These are phyloP conservation scores for Nepenthes alata DNA, from an alignment of 179 eudicot genomes.

Conservation along the genomic window DNA sequence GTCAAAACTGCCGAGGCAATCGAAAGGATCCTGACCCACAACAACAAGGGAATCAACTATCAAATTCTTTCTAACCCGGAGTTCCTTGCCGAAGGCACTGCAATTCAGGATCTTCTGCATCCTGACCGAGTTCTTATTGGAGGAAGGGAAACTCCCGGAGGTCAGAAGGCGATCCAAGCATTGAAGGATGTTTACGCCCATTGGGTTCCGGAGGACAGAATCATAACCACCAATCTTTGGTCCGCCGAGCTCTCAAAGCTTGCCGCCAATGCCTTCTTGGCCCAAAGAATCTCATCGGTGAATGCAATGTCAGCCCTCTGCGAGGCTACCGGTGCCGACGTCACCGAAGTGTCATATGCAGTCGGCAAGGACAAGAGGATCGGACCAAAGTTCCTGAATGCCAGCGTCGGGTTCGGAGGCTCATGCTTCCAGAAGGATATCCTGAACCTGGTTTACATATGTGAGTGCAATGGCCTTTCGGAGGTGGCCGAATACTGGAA, in stretches of 20 bases:
- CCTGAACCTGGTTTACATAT: conserved; percentile 60
- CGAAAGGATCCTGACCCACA: conserved; percentile 62
- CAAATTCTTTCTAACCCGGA: conserved; percentile 66
- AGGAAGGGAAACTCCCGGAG: conserved; percentile 54
- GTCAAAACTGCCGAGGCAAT: conserved; percentile 75
- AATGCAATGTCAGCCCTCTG: conserved; percentile 84
- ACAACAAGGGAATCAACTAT: conserved; percentile 60
- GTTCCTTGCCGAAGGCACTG: conserved; percentile 66
- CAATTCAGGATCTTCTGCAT: conserved; percentile 36
- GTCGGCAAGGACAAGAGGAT: conserved; percentile 62
- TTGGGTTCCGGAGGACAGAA: conserved; percentile 64
- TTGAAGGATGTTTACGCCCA: conserved; percentile 51
- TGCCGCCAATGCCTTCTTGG: conserved; percentile 74
- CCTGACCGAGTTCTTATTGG: conserved; percentile 62
- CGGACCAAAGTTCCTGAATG: conserved; percentile 56
- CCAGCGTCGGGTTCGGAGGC: conserved; percentile 74
- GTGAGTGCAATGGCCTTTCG: conserved; percentile 69
- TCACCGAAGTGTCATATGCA: conserved; percentile 49
- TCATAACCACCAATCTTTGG: conserved; percentile 65
- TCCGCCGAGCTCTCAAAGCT: conserved; percentile 85
- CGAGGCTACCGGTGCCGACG: conserved; percentile 69
- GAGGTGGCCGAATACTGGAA: conserved; percentile 77
- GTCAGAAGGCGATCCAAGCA: conserved; percentile 51
- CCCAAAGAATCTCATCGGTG: conserved; percentile 69
- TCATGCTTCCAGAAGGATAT: conserved; percentile 76